Conservation (phyloP, 306 rosid species). For the Quercus bicolor region DNA sequence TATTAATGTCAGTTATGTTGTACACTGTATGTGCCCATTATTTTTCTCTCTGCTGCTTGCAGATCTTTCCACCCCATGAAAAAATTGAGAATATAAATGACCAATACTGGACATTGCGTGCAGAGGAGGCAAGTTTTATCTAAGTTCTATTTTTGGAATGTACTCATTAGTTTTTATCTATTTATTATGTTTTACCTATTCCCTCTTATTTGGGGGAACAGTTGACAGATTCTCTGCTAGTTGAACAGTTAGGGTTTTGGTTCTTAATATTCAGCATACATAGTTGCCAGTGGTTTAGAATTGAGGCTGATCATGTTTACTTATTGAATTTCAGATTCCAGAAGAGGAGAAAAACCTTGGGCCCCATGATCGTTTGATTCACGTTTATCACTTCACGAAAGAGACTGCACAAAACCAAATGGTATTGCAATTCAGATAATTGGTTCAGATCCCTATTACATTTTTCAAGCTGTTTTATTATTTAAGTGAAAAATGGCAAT, state of each 20-base stretch:
- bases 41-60: conserved; percentile 14
- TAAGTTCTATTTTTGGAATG: background rate
- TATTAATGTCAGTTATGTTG: background rate
- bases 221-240: background rate
- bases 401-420: conserved; percentile 71
- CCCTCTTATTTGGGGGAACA: background rate
- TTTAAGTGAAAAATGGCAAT: background rate
- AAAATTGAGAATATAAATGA: conserved; percentile 78
- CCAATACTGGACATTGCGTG: conserved; percentile 78
- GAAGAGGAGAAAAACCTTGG: conserved; percentile 81
- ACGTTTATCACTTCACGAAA: conserved; percentile 83
- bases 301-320: conserved; percentile 9
- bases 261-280: background rate
- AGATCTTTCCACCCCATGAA: conserved; percentile 64
- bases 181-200: background rate
- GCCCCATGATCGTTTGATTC: conserved; percentile 74
- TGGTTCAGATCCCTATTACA: background rate
- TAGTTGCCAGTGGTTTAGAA: background rate
- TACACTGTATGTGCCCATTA: background rate
- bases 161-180: background rate
- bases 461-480: background rate
- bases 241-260: background rate
- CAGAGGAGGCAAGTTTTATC: conserved; percentile 58
- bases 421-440: conserved; percentile 25
- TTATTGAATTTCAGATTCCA: conserved; percentile 51